A percentile compares a stretch with the other conserved stretches of the same genome.
Conservation (phyloP, 345 rosid genomes). For the Erodium maritimum region DNA sequence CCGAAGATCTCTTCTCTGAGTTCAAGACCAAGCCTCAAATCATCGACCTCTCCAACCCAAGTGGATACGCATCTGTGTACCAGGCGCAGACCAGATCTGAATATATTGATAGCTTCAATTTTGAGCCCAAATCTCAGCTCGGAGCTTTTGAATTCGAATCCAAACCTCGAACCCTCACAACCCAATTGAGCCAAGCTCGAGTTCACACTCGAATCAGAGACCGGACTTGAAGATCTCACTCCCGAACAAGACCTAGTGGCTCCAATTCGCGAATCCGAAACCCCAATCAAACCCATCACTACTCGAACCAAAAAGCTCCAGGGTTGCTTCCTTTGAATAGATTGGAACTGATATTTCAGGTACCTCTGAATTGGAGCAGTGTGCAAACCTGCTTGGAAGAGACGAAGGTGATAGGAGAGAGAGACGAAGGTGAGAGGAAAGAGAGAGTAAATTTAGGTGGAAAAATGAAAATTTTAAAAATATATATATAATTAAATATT, state of each 20-base stretch:
- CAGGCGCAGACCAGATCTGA: background rate
- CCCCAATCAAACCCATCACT: slow-evolving; percentile 9
- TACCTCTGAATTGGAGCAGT: no score
- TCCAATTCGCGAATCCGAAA: slow-evolving; percentile 22
- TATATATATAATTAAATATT: no score
- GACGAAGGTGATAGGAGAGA: no score
- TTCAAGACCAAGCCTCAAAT: slow-evolving; percentile 36
- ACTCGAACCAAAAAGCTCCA: background rate
- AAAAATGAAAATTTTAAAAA: no score
- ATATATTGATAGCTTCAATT: background rate
- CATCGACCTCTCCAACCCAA: slow-evolving; percentile 24
- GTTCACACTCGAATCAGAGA: slow-evolving; percentile 20
- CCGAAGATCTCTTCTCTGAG: slow-evolving; percentile 5
- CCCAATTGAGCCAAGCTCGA: background rate
- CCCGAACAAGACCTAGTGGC: slow-evolving; percentile 39
- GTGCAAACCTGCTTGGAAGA: no score
- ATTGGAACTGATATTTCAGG: no score
- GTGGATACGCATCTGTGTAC: slow-evolving; percentile 3
- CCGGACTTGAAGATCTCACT: slow-evolving; percentile 35
- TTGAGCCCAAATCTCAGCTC: background rate
- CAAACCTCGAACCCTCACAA: slow-evolving; percentile 5
- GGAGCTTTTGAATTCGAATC: slow-evolving; percentile 17
- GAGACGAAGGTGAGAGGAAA: no score
- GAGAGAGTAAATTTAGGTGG: no score
- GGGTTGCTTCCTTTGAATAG: no score